Conservation (phyloP, 129 eudicot species). For the Deinandra increscens region DNA sequence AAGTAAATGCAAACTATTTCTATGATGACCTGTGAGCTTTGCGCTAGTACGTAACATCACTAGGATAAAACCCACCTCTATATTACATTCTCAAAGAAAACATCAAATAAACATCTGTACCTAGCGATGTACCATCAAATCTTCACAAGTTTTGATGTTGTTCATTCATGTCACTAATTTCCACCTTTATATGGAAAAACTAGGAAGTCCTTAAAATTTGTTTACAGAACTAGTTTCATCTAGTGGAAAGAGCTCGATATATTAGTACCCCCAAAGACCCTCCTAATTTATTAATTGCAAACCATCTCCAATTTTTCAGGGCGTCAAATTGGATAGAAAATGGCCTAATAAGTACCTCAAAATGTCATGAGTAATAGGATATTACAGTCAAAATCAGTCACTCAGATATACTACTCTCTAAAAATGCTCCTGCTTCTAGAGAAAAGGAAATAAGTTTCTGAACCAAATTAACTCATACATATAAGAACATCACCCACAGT, state of each 20-base stretch:
- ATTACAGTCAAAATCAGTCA: not conserved
- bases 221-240: not conserved
- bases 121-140: not conserved
- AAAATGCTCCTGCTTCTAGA: too few relatives aligned
- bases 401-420: not conserved
- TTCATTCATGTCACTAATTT: not conserved
- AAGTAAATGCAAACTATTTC: not conserved
- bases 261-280: not conserved
- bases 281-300: too few relatives aligned
- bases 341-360: not conserved
- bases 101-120: not conserved
- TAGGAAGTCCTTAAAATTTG: constrained; percentile 6
- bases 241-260: not conserved
- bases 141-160: not conserved
- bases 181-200: not conserved
- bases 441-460: too few relatives aligned
- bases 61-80: not conserved
- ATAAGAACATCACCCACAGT: not conserved
- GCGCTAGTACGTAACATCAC: not conserved
- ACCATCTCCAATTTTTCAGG: not conserved
- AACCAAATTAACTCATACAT: not conserved
- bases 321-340: not conserved
- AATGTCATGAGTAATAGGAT: not conserved
- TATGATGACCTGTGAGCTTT: not conserved
- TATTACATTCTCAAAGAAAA: too few relatives aligned